Evolutionary conservation across 768 basidiomycete species (phyloP).

Genomic region (Daedaleopsis sinensis): DNA sequence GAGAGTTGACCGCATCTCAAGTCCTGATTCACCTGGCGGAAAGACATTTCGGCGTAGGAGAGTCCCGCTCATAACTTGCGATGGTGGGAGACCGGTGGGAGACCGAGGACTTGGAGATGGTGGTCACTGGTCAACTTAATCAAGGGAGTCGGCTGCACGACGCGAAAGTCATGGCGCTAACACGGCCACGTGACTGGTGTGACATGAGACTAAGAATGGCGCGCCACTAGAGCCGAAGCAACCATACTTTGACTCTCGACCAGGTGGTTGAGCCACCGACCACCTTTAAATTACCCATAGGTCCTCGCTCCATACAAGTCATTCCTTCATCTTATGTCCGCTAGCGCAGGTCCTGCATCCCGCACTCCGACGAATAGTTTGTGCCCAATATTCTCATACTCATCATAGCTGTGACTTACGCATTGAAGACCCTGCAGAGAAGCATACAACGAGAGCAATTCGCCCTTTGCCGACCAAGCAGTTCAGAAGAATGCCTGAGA

Average conservation of each 20-base stretch:
- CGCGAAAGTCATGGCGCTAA: background rate
- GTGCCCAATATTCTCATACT: no score
- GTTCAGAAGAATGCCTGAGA: background rate
- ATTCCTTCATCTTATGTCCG: no score
- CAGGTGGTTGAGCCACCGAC: background rate
- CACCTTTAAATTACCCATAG: background rate
- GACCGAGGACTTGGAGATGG: background rate
- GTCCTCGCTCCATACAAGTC: no score
- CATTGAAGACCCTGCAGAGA: no score
- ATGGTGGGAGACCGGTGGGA: background rate
- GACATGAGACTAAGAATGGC: no score
- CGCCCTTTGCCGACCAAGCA: no score
- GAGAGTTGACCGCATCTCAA: background rate
- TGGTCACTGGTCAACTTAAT: background rate
- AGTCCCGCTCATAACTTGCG: constrained; percentile 10
- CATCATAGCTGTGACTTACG: no score
- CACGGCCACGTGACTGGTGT: constrained; percentile 15
- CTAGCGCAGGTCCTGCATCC: background rate
- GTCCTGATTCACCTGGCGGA: background rate
- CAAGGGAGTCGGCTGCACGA: no score
- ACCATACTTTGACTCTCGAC: background rate
- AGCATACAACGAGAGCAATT: background rate
- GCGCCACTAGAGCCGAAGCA: background rate
- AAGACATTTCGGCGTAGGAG: constrained; percentile 12
- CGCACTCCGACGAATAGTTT: no score